Base-by-base conservation (phyloP, 768 basidiomycete species). In the Mycena polygramma region DNA sequence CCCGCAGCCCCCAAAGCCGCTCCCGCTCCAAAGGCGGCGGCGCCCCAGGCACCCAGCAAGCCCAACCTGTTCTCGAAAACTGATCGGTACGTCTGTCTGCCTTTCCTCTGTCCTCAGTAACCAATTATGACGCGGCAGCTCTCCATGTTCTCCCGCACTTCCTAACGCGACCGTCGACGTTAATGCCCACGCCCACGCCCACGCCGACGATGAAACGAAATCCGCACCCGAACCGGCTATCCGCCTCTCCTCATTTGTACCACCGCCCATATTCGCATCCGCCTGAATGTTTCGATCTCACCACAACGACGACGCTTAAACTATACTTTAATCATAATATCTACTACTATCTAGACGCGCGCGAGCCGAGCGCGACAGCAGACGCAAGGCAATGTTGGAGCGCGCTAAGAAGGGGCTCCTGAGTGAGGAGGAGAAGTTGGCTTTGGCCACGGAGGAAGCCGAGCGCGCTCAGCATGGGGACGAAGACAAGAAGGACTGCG, bases 331-430 rank as follows among this genome's bases (percentile, higher is more conserved):
- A 70, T 17, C 19, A 37, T 36, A 36, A 24, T 58, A 20, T n/a
- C 17, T 46, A 59, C 45, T 6, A 35, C 26, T 37, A 59, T 39
- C 45, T 35, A 94, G 93, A 73, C 92, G 93, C 24, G 92, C 92
- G 49, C 90, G 84, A 81, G 90, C 90, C 15, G 94, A 95, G 80
- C 85, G 87, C 75, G 90, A 90, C 76, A 94, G 92, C 74, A 84
- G 85, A 76, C 78, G 88, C 69, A 90, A 87, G 78, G 93, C 91
- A 4, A 89, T 95, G 89, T 83, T 87, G 77, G 90, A 87, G 67
- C 88, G 94, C 48, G 92, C 90, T 7, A 87, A 86, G 86, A 95
- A 92, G 81, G 94, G 94, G 77, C 77, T 89, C 48, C 68, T 89
- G 69, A 87, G 81, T 36, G 88, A 88, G 72, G 85, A 88, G 57